phyloP scores from a whole-genome alignment of 176 grass and related monocot genomes.

The Cymbopogon citratus region DNA sequence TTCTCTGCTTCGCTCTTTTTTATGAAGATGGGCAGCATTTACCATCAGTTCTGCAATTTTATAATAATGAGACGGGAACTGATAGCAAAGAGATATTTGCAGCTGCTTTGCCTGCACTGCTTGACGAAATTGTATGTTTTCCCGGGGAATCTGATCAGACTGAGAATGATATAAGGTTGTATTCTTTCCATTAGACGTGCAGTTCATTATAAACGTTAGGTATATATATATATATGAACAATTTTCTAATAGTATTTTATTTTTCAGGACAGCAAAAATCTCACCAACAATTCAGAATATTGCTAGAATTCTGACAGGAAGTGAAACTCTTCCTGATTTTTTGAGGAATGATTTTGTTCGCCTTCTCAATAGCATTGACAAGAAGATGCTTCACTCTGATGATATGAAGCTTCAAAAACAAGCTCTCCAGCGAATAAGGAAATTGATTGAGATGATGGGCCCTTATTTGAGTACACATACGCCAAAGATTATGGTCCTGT shows the following conservation, averaged over 20 bases:
- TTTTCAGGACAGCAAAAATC: slow-evolving; percentile 73
- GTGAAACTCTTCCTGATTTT: slow-evolving; percentile 80
- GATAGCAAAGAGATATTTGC: slow-evolving; percentile 90
- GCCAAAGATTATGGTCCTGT: slow-evolving; percentile 94
- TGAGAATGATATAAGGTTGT: slow-evolving; percentile 67
- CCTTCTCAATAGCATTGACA: slow-evolving; percentile 90
- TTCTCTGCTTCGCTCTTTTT: slow-evolving; percentile 80
- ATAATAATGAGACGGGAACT: slow-evolving; percentile 64
- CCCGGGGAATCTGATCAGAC: slow-evolving; percentile 59
- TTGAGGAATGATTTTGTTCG: slow-evolving; percentile 94
- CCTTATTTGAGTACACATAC: slow-evolving; percentile 89
- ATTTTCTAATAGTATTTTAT: slow-evolving; percentile 3
- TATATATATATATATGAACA: background rate
- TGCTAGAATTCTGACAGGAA: slow-evolving; percentile 67
- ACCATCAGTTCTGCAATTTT: slow-evolving; percentile 82
- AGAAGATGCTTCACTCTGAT: slow-evolving; percentile 87
- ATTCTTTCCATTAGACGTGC: slow-evolving; percentile 3
- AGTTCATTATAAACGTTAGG: background rate
- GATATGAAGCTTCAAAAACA: slow-evolving; percentile 68
- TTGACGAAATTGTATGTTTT: slow-evolving; percentile 95
- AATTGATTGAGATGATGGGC: slow-evolving; percentile 95
- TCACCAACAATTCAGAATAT: slow-evolving; percentile 67
- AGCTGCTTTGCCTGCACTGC: slow-evolving; percentile 76
- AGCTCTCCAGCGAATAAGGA: slow-evolving; percentile 71
- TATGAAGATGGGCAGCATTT: slow-evolving; percentile 63